Evolutionary conservation across 441 rosid genomes (phyloP).

Genomic region (Lepidium campestre): DNA sequence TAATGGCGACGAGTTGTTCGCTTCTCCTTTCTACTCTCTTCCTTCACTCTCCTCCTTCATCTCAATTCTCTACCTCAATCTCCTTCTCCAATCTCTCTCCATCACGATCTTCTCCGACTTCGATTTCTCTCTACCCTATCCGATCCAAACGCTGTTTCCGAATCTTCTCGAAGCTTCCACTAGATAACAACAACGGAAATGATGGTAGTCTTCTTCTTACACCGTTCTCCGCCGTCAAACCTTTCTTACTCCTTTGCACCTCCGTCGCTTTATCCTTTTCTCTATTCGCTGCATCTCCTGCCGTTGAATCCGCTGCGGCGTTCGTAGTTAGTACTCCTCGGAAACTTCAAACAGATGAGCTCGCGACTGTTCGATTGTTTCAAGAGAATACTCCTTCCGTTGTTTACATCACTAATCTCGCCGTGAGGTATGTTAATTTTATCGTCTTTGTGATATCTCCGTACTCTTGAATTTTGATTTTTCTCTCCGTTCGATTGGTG

Average conservation of each 20-base stretch:
- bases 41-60: conserved; percentile 29
- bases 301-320: conserved; percentile 46
- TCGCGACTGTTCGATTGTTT: conserved; percentile 88
- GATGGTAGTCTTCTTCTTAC: background rate
- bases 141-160: conserved; percentile 12
- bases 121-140: conserved; percentile 14
- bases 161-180: conserved; percentile 20
- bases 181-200: background rate
- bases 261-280: conserved; percentile 69
- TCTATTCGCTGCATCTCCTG: conserved; percentile 50
- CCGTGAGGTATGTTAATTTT: conserved; percentile 48
- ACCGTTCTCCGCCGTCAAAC: conserved; percentile 36
- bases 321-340: conserved; percentile 68
- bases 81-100: conserved; percentile 19
- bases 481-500: too few relatives aligned
- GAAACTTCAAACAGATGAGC: conserved; percentile 82
- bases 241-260: conserved; percentile 58
- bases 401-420: conserved; percentile 90
- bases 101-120: background rate
- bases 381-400: conserved; percentile 97
- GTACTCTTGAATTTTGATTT: background rate
- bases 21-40: conserved; percentile 45
- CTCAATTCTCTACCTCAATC: conserved; percentile 27
- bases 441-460: background rate
- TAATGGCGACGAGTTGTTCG: conserved; percentile 44